Percentiles rank a stretch among this genome's conserved stretches.
phyloP scores from a whole-genome alignment of 768 basidiomycete genomes.

The Amanita pallidorosea region DNA sequence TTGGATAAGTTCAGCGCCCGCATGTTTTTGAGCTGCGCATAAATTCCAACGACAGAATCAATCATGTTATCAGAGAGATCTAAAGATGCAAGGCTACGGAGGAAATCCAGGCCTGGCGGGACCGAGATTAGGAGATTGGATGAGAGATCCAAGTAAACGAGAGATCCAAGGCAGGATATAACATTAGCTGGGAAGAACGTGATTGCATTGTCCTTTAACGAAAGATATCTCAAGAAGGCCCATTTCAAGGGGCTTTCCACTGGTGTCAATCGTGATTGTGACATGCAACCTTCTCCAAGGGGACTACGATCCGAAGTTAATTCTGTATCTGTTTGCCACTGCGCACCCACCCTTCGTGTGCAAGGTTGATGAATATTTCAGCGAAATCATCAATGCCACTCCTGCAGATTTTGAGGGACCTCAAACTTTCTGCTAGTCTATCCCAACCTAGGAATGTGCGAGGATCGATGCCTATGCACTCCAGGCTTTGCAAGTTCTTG shows the following conservation, averaged over 20 bases:
- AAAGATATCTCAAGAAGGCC: slow-evolving; percentile 68
- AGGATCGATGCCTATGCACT: slow-evolving; percentile 76
- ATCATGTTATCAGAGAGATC: slow-evolving; percentile 98
- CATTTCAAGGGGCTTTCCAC: slow-evolving; percentile 44
- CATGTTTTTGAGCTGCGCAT: slow-evolving; percentile 69
- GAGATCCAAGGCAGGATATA: slow-evolving; percentile 54
- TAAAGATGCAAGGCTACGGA: slow-evolving; percentile 80
- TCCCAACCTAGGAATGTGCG: slow-evolving; percentile 80
- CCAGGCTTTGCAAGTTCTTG: slow-evolving; percentile 72
- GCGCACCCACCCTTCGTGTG: slow-evolving; percentile 31
- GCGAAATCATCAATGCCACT: slow-evolving; percentile 77
- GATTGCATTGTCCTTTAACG: slow-evolving; percentile 68
- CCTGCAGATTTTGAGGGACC: slow-evolving; percentile 64
- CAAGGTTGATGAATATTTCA: slow-evolving; percentile 68
- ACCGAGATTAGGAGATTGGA: slow-evolving; percentile 85
- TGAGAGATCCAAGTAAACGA: slow-evolving; percentile 82
- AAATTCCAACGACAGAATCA: slow-evolving; percentile 86
- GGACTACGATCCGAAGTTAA: neutral
- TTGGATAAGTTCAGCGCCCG: slow-evolving; percentile 68
- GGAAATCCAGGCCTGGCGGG: slow-evolving; percentile 61
- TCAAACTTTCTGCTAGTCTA: slow-evolving; percentile 54
- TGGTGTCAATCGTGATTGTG: slow-evolving; percentile 9
- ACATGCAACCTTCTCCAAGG: neutral
- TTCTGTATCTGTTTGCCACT: neutral
- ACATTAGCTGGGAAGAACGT: slow-evolving; percentile 68